Percentiles rank a stretch among this genome's conserved stretches.
Conservation (phyloP, 306 rosid species). For the Fragaria ananassa region DNA sequence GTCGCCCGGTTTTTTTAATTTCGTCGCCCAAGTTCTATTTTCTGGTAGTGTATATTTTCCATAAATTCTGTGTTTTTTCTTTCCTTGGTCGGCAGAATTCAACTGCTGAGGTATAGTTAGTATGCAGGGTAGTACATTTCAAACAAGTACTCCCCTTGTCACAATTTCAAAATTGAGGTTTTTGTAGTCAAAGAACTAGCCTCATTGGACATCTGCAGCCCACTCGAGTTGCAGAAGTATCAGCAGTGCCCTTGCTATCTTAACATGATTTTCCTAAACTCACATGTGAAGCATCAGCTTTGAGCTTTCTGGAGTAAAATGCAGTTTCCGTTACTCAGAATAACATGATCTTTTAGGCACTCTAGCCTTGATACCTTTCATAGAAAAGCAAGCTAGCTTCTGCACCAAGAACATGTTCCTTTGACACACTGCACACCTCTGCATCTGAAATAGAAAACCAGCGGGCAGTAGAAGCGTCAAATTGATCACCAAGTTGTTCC, state of each 20-base stretch:
- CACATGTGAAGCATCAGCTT: background rate
- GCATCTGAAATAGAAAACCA: conserved; percentile 92
- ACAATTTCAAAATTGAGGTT: conserved; percentile 7
- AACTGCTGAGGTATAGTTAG: background rate
- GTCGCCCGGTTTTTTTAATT: too few relatives aligned
- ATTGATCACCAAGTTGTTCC: conserved; percentile 20
- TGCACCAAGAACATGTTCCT: conserved; percentile 63
- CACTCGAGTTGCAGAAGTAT: background rate
- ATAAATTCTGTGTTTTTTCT: background rate
- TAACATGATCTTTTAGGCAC: background rate
- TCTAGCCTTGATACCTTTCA: conserved; percentile 47
- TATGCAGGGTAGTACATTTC: background rate
- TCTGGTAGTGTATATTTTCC: too few relatives aligned
- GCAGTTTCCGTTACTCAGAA: background rate
- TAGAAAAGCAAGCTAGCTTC: conserved; percentile 95
- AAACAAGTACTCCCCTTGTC: background rate
- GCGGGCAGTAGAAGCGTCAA: conserved; percentile 26
- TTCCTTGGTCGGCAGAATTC: background rate
- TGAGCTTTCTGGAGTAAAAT: background rate
- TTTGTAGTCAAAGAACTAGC: background rate
- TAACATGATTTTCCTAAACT: background rate
- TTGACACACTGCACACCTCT: conserved; percentile 59
- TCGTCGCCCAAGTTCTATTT: too few relatives aligned
- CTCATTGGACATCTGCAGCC: background rate
- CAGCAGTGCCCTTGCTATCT: background rate